Percentiles rank a stretch among this genome's conserved stretches.
phyloP scores from a whole-genome alignment of 1,139 yeast species.

The Schizosaccharomyces versatilis region DNA sequence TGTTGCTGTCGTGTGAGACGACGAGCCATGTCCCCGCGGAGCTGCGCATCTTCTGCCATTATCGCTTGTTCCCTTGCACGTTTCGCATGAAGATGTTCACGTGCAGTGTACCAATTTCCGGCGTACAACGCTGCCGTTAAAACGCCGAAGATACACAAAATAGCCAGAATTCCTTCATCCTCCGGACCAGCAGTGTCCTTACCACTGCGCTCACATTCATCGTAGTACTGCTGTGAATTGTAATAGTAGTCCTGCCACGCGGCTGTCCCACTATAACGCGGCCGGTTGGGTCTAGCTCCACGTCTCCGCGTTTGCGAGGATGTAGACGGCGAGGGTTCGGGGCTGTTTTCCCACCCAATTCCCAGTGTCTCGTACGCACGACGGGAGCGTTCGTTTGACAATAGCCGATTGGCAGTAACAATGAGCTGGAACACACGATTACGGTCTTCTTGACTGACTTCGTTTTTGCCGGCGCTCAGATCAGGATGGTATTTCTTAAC shows the following conservation, averaged over 20 bases:
- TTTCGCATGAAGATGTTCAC: too few relatives aligned
- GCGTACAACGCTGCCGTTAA: background rate
- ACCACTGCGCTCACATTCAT: background rate
- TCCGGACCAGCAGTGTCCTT: background rate
- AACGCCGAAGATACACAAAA: background rate
- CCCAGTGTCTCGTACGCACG: background rate
- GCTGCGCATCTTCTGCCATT: too few relatives aligned
- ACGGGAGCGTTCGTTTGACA: background rate
- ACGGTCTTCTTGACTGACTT: background rate
- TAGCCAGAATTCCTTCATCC: background rate
- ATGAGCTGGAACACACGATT: background rate
- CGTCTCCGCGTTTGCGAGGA: background rate
- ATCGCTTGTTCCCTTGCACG: too few relatives aligned
- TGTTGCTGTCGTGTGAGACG: too few relatives aligned
- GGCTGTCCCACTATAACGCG: background rate
- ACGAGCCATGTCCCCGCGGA: too few relatives aligned
- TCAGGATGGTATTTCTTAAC: conserved; percentile 86
- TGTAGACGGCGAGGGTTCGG: background rate
- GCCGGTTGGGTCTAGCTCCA: background rate
- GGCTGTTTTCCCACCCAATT: background rate
- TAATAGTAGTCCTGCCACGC: background rate
- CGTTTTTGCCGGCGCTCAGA: conserved; percentile 10
- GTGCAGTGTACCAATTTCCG: background rate
- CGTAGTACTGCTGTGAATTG: background rate
- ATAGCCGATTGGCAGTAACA: background rate